phyloP scores from a whole-genome alignment of 306 rosid genomes.

The Hippophae rhamnoides region DNA sequence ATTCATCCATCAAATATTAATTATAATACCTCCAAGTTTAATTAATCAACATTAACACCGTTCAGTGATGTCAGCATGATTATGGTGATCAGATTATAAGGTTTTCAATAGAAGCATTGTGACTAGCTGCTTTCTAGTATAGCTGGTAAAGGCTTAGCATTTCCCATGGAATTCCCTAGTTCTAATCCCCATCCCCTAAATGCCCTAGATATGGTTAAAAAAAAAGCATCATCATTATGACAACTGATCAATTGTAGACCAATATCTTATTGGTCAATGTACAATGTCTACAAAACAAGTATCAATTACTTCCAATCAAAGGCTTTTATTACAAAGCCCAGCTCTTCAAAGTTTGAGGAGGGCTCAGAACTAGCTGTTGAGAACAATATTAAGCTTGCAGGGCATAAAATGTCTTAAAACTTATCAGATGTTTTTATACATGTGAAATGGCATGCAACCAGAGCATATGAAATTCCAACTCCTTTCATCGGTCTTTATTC shows the following conservation, averaged over 20 bases:
- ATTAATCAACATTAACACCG: too few species aligned
- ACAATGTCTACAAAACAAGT: too few species aligned
- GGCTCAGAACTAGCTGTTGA: background rate
- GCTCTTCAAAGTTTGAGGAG: background rate
- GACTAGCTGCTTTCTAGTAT: too few species aligned
- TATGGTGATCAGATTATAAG: background rate
- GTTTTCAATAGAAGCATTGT: background rate
- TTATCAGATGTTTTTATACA: background rate
- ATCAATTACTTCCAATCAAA: too few species aligned
- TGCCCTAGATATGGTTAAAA: too few species aligned
- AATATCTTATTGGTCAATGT: too few species aligned
- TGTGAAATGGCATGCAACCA: background rate
- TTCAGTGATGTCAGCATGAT: background rate
- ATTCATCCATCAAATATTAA: background rate
- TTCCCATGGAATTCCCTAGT: too few species aligned
- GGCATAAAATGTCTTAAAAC: background rate
- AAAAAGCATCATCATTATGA: too few species aligned
- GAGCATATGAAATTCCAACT: background rate
- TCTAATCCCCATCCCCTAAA: too few species aligned
- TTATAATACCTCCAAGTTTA: background rate
- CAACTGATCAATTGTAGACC: too few species aligned
- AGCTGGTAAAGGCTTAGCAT: too few species aligned
- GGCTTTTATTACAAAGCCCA: too few species aligned
- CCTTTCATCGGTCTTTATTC: background rate
- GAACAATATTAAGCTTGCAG: background rate